Base-by-base conservation (phyloP, 2,329 filamentous ascomycete species). In the Penicillium sp. region DNA sequence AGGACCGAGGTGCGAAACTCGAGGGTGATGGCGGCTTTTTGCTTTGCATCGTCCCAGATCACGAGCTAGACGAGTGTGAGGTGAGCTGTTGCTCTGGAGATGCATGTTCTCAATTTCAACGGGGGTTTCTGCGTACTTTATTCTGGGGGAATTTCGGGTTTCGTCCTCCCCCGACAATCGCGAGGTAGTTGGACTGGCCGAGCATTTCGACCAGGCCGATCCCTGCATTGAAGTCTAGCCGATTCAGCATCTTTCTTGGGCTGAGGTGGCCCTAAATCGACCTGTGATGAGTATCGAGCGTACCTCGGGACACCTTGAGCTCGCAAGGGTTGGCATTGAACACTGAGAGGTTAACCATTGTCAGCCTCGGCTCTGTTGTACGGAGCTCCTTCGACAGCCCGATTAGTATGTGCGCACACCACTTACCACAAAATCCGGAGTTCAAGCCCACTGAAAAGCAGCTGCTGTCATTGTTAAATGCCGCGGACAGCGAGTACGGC, bases 391-490 rank as follows among this genome's bases (percentile, higher is more conserved):
- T 44, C 36, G 33, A 50, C 41, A 49, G 39, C 53, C 54, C 50
- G 27, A 36, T 46, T 27, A 41, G 24, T 27, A 50, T 52, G 50
- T 36, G 43, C 35, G 14, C 22, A 7, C 13, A 51, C 56, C 55
- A 74, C 87, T 70, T 83, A 93, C 91, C 87, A 76, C 89, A 90
- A 74, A 96, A 93, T 31, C 94, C 94, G 11, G 88, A 88, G 71
- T 96, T 90, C 9, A 96, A 82, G 9, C 92, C 95, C 33, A 96
- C 90, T 27, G 92, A 86, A 76, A 98, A 98, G 71, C 89, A 93
- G 67, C 87, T 93, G 65, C 86, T 86, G 73, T 95, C 91, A 69
- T 87, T 84, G 72, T 97, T 98, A 80, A 96, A 96, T 9, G 90
- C 87, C 47, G 89, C 87, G 14, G 91, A 96, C 39, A 97, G 84